phyloP scores from a whole-genome alignment of 2,329 filamentous ascomycete genomes.

The Aureobasidium leucospermi region DNA sequence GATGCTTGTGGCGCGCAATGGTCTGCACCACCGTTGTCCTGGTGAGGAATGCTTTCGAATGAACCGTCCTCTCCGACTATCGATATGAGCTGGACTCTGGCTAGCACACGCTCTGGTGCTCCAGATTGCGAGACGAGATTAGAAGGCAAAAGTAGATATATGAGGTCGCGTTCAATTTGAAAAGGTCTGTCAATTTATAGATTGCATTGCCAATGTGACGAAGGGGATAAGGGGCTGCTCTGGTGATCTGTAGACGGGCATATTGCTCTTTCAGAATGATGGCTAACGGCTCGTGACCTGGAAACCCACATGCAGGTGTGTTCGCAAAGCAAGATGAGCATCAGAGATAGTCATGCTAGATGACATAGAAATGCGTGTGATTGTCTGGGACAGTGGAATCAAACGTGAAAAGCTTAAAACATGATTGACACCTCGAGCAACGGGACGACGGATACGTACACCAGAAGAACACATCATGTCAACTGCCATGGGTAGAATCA shows the following conservation, averaged over 20 bases:
- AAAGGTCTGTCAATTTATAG: background rate
- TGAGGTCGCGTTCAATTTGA: background rate
- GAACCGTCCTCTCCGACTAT: conserved; percentile 8
- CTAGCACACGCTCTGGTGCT: background rate
- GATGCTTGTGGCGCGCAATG: background rate
- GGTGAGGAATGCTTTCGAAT: background rate
- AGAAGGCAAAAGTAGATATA: background rate
- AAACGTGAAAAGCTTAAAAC: conserved; percentile 1
- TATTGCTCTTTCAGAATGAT: too few relatives aligned
- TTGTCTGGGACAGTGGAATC: background rate
- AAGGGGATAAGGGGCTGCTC: background rate
- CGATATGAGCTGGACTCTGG: background rate
- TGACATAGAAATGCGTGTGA: background rate
- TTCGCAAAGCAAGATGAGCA: background rate
- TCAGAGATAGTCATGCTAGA: background rate
- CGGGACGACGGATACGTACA: background rate
- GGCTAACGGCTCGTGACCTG: too few relatives aligned
- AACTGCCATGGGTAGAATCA: background rate
- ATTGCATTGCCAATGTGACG: background rate
- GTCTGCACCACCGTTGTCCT: conserved; percentile 11
- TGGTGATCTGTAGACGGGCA: too few relatives aligned
- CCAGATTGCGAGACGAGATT: background rate
- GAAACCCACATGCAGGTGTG: too few relatives aligned
- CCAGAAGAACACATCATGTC: background rate
- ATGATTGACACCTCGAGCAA: background rate